phyloP scores from a whole-genome alignment of 73 alveolate species.

The Paramecium tetraurelia region DNA sequence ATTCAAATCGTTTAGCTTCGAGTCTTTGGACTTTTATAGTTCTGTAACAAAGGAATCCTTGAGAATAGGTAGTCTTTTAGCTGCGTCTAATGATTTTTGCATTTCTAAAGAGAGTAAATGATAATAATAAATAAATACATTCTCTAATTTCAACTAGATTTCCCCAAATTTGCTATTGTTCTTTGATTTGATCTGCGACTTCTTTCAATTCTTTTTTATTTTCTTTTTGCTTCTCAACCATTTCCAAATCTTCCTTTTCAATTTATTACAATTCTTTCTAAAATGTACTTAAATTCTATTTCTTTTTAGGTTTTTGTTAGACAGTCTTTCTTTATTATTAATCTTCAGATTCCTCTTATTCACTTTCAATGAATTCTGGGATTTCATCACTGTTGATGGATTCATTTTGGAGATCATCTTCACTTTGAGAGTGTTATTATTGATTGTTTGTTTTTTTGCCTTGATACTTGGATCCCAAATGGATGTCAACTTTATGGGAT shows the following conservation, averaged over 20 bases:
- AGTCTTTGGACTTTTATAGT: background rate
- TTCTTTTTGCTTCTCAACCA: background rate
- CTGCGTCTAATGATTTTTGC: background rate
- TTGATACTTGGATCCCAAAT: background rate
- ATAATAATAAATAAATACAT: background rate
- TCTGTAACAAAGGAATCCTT: background rate
- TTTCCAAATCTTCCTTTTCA: constrained; percentile 9
- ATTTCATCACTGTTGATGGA: constrained; percentile 44
- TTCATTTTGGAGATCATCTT: background rate
- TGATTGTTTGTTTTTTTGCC: background rate
- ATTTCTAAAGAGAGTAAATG: background rate
- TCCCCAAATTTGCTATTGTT: constrained; percentile 2
- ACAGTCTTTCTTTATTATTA: background rate
- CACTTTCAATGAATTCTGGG: background rate
- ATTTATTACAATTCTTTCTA: background rate
- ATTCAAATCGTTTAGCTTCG: background rate
- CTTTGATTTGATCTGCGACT: background rate
- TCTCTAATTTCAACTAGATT: constrained; percentile 12
- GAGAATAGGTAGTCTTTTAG: background rate
- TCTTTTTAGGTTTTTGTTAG: background rate
- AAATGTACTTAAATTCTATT: background rate
- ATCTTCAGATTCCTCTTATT: background rate
- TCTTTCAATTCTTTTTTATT: constrained; percentile 7
- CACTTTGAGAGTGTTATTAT: background rate
- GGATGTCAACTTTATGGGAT: background rate